These are phyloP conservation scores for Mycena belliarum DNA, from an alignment of 768 basidiomycete species.

Conservation along the genomic window DNA sequence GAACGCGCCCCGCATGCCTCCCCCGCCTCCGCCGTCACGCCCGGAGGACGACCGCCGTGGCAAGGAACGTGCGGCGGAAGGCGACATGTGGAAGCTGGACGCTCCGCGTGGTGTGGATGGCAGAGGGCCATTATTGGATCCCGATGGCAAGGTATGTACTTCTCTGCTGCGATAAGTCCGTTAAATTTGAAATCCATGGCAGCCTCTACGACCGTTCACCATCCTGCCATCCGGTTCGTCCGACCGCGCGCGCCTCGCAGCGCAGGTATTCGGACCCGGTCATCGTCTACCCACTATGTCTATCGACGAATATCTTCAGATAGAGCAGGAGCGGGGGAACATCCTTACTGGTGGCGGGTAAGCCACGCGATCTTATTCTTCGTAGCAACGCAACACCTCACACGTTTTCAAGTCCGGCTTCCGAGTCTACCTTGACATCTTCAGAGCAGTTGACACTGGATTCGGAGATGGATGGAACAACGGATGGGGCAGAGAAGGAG, in stretches of 20 bases:
- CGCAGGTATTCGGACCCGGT: conserved; percentile 81
- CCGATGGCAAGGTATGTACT: conserved; percentile 68
- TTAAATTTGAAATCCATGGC: not conserved
- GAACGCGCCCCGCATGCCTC: conserved; percentile 49
- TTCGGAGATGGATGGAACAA: conserved; percentile 83
- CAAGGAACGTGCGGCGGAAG: conserved; percentile 43
- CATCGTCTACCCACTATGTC: conserved; percentile 93
- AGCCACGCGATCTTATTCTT: conserved; percentile 32
- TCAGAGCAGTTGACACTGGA: conserved; percentile 79
- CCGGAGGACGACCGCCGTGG: conserved; percentile 39
- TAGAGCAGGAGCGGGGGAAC: conserved; percentile 82
- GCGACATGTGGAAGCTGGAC: conserved; percentile 77
- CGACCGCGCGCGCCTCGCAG: conserved; percentile 71
- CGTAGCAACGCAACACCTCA: conserved; percentile 1
- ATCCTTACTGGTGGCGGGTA: conserved; percentile 89
- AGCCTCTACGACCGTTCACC: conserved; percentile 92
- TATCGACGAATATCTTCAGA: conserved; percentile 90
- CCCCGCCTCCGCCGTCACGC: conserved; percentile 24
- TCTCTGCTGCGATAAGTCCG: not conserved
- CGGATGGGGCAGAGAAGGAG: conserved; percentile 60
- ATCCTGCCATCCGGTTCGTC: conserved; percentile 75
- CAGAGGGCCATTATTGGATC: conserved; percentile 70
- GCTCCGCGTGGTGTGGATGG: conserved; percentile 48
- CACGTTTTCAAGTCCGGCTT: conserved; percentile 55
- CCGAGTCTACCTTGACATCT: conserved; percentile 65